Evolutionary conservation across 1,284 basidiomycete species (phyloP).

Genomic region (Ceratobasidium sp.): DNA sequence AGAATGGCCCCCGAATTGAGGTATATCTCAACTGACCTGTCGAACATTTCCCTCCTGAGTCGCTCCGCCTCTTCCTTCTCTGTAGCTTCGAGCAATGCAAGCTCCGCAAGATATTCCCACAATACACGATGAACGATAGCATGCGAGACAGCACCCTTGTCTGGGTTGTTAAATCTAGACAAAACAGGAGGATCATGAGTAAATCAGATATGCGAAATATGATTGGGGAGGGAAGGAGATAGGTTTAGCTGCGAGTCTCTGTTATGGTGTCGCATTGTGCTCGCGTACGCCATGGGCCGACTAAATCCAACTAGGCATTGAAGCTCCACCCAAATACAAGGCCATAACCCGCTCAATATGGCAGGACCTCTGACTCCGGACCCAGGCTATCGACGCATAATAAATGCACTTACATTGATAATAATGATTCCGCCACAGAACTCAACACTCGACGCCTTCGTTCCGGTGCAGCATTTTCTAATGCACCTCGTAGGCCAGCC

Average conservation of each 20-base stretch:
- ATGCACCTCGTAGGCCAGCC: conserved; percentile 24
- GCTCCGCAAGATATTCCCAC: conserved; percentile 79
- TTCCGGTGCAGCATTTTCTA: conserved; percentile 58
- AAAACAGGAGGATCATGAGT: too few relatives aligned
- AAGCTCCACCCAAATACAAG: too few relatives aligned
- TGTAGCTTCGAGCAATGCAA: conserved; percentile 65
- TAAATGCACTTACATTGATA: conserved; percentile 72
- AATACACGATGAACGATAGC: conserved; percentile 86
- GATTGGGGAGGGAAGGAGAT: too few relatives aligned
- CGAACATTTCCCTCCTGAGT: conserved; percentile 74
- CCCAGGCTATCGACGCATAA: too few relatives aligned
- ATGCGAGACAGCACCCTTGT: conserved; percentile 88
- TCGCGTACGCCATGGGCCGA: too few relatives aligned
- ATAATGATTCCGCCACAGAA: conserved; percentile 78
- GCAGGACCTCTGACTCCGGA: too few relatives aligned
- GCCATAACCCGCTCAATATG: too few relatives aligned
- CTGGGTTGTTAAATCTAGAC: conserved; percentile 87
- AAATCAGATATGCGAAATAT: too few relatives aligned
- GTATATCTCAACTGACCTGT: conserved; percentile 64
- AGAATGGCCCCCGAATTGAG: too few relatives aligned
- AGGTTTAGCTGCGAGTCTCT: too few relatives aligned
- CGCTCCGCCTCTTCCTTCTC: conserved; percentile 68
- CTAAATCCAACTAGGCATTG: too few relatives aligned
- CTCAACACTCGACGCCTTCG: conserved; percentile 74
- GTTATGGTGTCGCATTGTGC: too few relatives aligned